Conservation (phyloP, 768 basidiomycete genomes). For the Trametes punicea region DNA sequence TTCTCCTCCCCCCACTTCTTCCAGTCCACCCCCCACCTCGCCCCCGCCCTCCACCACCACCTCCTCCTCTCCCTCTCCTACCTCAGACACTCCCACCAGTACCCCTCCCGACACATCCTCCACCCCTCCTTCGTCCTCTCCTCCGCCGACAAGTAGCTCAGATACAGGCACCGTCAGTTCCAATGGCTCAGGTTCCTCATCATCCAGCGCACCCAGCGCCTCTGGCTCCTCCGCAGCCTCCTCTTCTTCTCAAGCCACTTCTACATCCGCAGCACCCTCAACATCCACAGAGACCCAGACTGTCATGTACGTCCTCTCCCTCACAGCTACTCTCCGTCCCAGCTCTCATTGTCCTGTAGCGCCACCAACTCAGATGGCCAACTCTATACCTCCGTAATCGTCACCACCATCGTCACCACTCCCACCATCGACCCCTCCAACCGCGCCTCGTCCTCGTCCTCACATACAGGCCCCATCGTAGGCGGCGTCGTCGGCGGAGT, state of each 20-base stretch:
- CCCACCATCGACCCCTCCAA: slow-evolving; percentile 10
- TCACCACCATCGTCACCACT: slow-evolving; percentile 18
- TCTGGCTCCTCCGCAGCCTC: background rate
- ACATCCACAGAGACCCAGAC: slow-evolving; percentile 17
- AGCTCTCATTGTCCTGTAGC: slow-evolving; percentile 5
- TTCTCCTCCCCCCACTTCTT: slow-evolving; percentile 4
- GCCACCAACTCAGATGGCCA: slow-evolving; percentile 22
- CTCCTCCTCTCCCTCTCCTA: background rate
- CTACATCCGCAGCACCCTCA: background rate
- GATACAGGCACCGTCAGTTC: background rate
- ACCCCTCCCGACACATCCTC: background rate
- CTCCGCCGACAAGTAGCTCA: background rate
- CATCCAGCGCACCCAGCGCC: background rate
- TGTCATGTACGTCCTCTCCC: slow-evolving; percentile 16
- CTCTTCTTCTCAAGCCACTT: background rate
- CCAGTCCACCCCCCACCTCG: slow-evolving; percentile 3
- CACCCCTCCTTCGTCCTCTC: background rate
- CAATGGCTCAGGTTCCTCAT: background rate
- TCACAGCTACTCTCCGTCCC: background rate
- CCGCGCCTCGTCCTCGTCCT: slow-evolving; percentile 10
- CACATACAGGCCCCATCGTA: slow-evolving; percentile 31
- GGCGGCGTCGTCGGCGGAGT: slow-evolving; percentile 32
- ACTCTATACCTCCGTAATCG: slow-evolving; percentile 18
- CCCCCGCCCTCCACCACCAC: slow-evolving; percentile 1
- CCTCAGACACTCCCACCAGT: background rate